Evolutionary conservation across 257 asterid genomes (phyloP).

Genomic region (Fraxinus excelsior): DNA sequence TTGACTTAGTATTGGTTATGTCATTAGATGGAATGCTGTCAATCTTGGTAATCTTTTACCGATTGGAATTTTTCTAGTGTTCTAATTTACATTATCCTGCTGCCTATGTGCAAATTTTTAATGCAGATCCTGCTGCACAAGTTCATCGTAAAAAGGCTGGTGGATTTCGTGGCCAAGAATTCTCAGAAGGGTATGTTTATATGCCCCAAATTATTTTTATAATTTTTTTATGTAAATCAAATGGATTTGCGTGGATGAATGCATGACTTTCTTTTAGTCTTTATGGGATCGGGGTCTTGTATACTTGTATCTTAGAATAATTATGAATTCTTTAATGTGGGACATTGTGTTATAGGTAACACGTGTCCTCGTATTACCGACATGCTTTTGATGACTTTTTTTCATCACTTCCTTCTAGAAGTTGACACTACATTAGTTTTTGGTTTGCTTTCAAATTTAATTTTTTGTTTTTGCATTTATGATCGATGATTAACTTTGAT

Average conservation of each 20-base stretch:
- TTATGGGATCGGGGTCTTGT: neutral
- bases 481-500: neutral
- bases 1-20: neutral
- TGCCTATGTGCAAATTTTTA: neutral
- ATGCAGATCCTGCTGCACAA: conserved; percentile 58
- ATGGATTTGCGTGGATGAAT: neutral
- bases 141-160: conserved; percentile 65
- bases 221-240: neutral
- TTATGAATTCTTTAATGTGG: neutral
- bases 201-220: neutral
- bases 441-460: too few species aligned
- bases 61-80: neutral
- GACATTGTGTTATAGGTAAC: neutral
- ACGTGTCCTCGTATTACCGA: neutral
- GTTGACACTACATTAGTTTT: too few species aligned
- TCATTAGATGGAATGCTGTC: neutral
- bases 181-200: conserved; percentile 76
- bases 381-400: neutral
- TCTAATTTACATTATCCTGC: neutral
- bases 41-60: neutral
- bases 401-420: neutral
- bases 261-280: neutral
- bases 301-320: neutral
- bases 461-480: neutral
- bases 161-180: conserved; percentile 79